Evolutionary conservation across 768 basidiomycete genomes (phyloP).

Genomic region (Calocybe gangraenosa): DNA sequence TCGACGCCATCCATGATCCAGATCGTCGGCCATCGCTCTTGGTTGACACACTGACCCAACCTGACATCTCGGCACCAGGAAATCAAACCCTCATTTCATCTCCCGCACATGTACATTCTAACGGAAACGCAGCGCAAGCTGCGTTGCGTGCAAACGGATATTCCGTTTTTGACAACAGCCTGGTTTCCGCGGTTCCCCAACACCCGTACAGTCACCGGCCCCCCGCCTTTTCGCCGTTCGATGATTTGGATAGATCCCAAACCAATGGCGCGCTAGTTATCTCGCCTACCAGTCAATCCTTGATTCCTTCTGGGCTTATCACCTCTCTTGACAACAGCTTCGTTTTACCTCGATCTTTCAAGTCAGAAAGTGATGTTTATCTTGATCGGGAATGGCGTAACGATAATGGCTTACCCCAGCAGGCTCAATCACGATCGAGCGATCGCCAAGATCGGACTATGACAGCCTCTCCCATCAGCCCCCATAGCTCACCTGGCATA

Average conservation of each 20-base stretch:
- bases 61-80: slow-evolving; percentile 27
- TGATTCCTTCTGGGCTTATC: slow-evolving; percentile 55
- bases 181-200: slow-evolving; percentile 25
- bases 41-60: slow-evolving; percentile 16
- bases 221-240: slow-evolving; percentile 52
- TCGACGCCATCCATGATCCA: slow-evolving; percentile 7
- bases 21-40: slow-evolving; percentile 14
- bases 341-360: slow-evolving; percentile 41
- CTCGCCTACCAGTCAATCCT: slow-evolving; percentile 41
- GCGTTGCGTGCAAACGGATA: slow-evolving; percentile 33
- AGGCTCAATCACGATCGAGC: slow-evolving; percentile 7
- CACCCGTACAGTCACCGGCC: slow-evolving; percentile 12
- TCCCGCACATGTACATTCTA: slow-evolving; percentile 5
- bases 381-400: slow-evolving; percentile 50
- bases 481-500: slow-evolving; percentile 17
- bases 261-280: slow-evolving; percentile 17
- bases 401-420: slow-evolving; percentile 10
- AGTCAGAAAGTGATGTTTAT: slow-evolving; percentile 49
- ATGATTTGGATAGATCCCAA: slow-evolving; percentile 31
- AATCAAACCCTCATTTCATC: slow-evolving; percentile 19
- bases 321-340: slow-evolving; percentile 45
- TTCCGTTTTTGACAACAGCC: slow-evolving; percentile 36
- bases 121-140: slow-evolving; percentile 10
- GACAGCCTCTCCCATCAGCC: slow-evolving; percentile 25
- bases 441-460: slow-evolving; percentile 18